These are phyloP conservation scores for Chenopodium album DNA, from an alignment of 148 eudicot species.

Conservation along the genomic window DNA sequence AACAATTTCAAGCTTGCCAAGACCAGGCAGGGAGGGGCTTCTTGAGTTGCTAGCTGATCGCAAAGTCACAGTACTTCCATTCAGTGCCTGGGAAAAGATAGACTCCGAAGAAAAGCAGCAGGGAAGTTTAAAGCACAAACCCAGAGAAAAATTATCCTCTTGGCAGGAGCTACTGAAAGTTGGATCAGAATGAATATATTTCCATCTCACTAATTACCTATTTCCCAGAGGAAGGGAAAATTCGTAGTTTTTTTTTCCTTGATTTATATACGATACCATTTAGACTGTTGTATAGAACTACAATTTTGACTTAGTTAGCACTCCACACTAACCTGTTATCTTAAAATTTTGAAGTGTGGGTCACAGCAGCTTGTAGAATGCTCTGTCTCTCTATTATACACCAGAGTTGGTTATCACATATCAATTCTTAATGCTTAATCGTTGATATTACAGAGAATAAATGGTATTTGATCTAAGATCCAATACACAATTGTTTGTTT, in stretches of 20 bases:
- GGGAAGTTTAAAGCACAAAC: constrained; percentile 65
- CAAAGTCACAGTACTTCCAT: constrained; percentile 53
- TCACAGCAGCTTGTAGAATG: neutral
- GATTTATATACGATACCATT: neutral
- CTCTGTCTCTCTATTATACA: neutral
- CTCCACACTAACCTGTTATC: neutral
- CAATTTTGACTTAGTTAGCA: too few species aligned
- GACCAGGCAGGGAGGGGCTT: constrained; percentile 87
- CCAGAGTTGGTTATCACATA: neutral
- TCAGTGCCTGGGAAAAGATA: constrained; percentile 78
- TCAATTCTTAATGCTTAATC: too few species aligned
- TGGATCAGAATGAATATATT: constrained; percentile 36
- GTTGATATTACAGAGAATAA: neutral
- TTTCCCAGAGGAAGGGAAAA: neutral
- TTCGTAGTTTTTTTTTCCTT: neutral
- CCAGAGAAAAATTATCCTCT: constrained; percentile 67
- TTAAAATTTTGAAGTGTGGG: neutral
- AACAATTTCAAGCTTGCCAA: constrained; percentile 41
- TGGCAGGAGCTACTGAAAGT: constrained; percentile 70
- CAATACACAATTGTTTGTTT: neutral
- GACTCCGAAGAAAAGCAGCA: constrained; percentile 68
- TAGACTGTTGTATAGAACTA: neutral
- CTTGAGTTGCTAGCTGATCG: constrained; percentile 54
- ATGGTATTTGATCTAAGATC: neutral
- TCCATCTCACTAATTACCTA: neutral